phyloP scores from a whole-genome alignment of 306 rosid species.

The Sindora glabra region DNA sequence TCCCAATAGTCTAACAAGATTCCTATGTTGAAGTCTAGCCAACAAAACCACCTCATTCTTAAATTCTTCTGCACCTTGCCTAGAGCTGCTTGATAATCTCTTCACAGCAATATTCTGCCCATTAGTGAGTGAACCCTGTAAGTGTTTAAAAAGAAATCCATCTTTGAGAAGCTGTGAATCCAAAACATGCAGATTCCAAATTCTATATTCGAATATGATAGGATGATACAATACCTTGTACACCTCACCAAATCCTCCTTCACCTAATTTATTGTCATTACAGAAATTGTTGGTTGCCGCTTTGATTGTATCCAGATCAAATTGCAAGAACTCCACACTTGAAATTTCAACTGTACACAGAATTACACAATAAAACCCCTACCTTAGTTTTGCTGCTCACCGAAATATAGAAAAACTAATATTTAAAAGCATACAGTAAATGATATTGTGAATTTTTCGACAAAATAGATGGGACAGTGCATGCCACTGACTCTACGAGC shows the following conservation, averaged over 20 bases:
- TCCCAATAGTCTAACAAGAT: conserved; percentile 45
- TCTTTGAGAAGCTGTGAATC: neutral
- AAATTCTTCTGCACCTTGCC: conserved; percentile 48
- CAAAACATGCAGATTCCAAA: neutral
- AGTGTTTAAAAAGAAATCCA: neutral
- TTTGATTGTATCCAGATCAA: conserved; percentile 27
- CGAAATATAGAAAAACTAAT: too few species aligned
- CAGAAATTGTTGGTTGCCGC: conserved; percentile 50
- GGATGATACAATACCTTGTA: conserved; percentile 41
- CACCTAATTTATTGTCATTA: conserved; percentile 33
- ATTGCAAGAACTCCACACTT: conserved; percentile 36
- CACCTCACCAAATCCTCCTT: conserved; percentile 60
- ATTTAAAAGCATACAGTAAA: too few species aligned
- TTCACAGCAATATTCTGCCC: conserved; percentile 60
- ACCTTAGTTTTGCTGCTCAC: too few species aligned
- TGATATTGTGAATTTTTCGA: too few species aligned
- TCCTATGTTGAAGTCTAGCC: conserved; percentile 57
- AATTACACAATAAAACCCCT: too few species aligned
- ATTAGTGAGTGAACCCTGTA: conserved; percentile 38
- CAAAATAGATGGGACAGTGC: too few species aligned
- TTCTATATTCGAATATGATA: neutral
- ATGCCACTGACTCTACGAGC: too few species aligned
- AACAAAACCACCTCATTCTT: conserved; percentile 47
- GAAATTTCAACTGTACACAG: conserved; percentile 12
- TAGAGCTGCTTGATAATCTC: conserved; percentile 36